A percentile compares a stretch with the other conserved stretches of the same genome.
Evolutionary conservation across 2,329 filamentous ascomycete genomes (phyloP).

Genomic region (Thielaviopsis musarum): DNA sequence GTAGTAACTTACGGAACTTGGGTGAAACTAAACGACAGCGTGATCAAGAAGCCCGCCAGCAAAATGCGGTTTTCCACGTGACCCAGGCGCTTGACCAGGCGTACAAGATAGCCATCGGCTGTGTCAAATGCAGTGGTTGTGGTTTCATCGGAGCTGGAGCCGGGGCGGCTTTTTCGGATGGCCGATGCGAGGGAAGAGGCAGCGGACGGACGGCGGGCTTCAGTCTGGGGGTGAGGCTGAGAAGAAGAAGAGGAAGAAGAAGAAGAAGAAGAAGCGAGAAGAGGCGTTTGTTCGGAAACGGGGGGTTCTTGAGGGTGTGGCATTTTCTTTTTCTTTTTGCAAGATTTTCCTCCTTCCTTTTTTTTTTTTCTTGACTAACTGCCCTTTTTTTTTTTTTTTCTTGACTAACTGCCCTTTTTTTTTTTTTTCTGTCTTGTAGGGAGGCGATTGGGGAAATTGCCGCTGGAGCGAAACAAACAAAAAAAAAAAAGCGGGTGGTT

Average conservation of each 20-base stretch:
- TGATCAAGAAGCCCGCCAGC: slow-evolving; percentile 43
- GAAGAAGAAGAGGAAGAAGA: background rate
- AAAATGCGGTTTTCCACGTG: slow-evolving; percentile 31
- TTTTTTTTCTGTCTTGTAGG: background rate
- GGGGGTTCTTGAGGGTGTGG: background rate
- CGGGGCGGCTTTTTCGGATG: background rate
- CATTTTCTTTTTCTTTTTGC: background rate
- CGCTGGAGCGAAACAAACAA: background rate
- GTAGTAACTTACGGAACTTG: slow-evolving; percentile 27
- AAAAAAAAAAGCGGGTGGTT: background rate
- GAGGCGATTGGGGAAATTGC: background rate
- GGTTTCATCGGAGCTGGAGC: background rate
- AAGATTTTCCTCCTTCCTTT: background rate
- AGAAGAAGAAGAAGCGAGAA: background rate
- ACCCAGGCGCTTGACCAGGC: background rate
- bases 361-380: background rate
- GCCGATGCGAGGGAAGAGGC: background rate
- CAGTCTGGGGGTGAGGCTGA: background rate
- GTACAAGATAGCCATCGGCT: background rate
- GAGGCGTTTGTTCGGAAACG: background rate
- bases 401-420: background rate
- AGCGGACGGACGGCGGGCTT: background rate
- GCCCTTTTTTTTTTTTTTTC: background rate
- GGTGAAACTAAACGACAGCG: slow-evolving; percentile 31
- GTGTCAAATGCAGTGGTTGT: background rate